These are phyloP conservation scores for Gleditsia sinensis DNA, from an alignment of 306 rosid genomes.

Conservation along the genomic window DNA sequence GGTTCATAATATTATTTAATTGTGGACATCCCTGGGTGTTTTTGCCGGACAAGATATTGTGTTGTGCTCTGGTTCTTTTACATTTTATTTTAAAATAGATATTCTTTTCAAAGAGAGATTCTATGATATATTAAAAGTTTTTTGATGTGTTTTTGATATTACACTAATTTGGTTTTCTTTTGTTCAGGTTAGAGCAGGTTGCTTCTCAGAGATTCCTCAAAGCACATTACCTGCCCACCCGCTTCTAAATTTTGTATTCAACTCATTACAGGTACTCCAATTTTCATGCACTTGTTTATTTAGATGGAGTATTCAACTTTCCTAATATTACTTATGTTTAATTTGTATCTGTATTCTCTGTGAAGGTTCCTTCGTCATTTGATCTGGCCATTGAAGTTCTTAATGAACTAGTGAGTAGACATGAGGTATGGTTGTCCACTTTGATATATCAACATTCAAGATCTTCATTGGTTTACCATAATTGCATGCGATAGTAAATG, in stretches of 20 bases:
- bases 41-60: conserved; percentile 28
- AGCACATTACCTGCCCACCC: conserved; percentile 84
- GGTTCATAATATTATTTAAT: conserved; percentile 6
- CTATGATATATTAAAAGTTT: conserved; percentile 16
- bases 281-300: conserved; percentile 26
- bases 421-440: conserved; percentile 72
- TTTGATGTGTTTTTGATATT: conserved; percentile 15
- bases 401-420: conserved; percentile 80
- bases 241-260: conserved; percentile 79
- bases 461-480: conserved; percentile 22
- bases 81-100: conserved; percentile 17
- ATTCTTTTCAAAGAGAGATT: background rate
- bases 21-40: background rate
- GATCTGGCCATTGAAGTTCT: conserved; percentile 97
- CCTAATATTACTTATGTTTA: conserved; percentile 17
- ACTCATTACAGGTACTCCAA: conserved; percentile 76
- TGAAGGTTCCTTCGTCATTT: conserved; percentile 74
- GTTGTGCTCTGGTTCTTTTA: conserved; percentile 16
- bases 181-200: conserved; percentile 88
- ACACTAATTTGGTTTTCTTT: conserved; percentile 33
- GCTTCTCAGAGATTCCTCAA: conserved; percentile 88
- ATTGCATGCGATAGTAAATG: conserved; percentile 9
- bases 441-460: conserved; percentile 17
- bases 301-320: conserved; percentile 14
- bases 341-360: conserved; percentile 36